Evolutionary conservation across 371 early-diverging fungal species (phyloP).

Genomic region (Catenaria anguillulae): DNA sequence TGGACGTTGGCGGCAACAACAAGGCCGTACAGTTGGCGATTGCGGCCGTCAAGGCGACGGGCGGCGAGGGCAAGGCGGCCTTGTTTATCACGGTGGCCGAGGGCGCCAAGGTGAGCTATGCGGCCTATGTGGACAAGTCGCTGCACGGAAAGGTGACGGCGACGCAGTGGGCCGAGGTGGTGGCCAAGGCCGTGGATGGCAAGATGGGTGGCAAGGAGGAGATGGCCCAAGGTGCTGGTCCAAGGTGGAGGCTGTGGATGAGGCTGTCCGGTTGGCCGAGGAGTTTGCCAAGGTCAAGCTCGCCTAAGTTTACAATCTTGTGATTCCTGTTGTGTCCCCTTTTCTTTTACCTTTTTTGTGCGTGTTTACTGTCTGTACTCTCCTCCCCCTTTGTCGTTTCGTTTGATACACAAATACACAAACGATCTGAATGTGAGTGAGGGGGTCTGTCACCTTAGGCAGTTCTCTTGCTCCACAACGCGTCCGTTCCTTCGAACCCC

Average conservation of each 20-base stretch:
- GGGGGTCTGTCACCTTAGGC: no score
- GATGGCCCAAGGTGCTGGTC: conserved; percentile 68
- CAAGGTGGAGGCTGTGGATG: conserved; percentile 40
- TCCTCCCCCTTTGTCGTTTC: no score
- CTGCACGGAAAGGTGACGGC: conserved; percentile 62
- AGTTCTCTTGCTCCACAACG: no score
- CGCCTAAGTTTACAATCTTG: background rate
- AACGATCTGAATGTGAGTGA: no score
- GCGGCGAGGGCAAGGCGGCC: conserved; percentile 21
- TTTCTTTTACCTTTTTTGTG: no score
- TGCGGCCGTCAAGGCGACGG: conserved; percentile 23
- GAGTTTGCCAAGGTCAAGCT: conserved; percentile 59
- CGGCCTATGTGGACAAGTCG: conserved; percentile 43
- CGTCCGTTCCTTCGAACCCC: no score
- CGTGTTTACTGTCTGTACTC: no score
- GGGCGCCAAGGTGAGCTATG: conserved; percentile 25
- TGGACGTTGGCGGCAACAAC: conserved; percentile 36
- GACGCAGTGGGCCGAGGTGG: conserved; percentile 71
- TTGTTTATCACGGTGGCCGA: conserved; percentile 27
- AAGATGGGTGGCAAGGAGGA: conserved; percentile 81
- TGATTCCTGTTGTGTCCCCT: no score
- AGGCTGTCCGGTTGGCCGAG: conserved; percentile 59
- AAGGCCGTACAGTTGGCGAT: conserved; percentile 29
- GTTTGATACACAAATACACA: no score
- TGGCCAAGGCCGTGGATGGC: conserved; percentile 67